Base-by-base conservation (phyloP, 768 basidiomycete genomes). In the Thelephora ganbajun region DNA sequence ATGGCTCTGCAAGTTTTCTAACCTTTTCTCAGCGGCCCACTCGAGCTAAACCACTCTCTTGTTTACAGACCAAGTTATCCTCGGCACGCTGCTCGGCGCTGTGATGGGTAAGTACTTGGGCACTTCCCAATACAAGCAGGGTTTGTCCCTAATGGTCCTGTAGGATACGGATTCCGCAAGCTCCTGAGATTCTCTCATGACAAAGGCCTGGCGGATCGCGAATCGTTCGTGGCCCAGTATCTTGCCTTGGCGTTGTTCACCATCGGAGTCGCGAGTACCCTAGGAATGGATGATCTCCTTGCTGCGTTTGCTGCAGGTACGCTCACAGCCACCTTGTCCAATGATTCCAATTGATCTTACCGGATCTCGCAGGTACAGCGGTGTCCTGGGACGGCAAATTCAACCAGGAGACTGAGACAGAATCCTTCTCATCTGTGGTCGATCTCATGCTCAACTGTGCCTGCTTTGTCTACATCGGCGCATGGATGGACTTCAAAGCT, bases 351-450 rank as follows among this genome's bases (percentile, higher is more conserved):
- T 22, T 9, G 34, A 12, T 48, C 18, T 2, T 11, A 18, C 7
- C 7, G 48, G 34, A 46, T 48, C 33, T 50, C 33, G 60, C 63
- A 80, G 93, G 93, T 2, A 79, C 73, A 46, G 88, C 93, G 1
- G 83, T 97, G 53, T 88, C 88, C 6, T 93, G 88, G 90, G 91
- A 94, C 61, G 86, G 79, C 2, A 71, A 87, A 54, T 86, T 86
- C 66, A 83, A 86, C 55, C 64, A 65, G 16, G 80, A 88, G 50
- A 88, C 77, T 0, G 86, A 93, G 63, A 79, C 84, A 52, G 87
- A 91, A 49, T 69, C 78, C 11, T 97, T 99, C 60, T 83, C 89
- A 1, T 82, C 89, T 20, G 86, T 96, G 36, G 80, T 98, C 52
- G 88, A 97, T 61, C 75, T 96, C 51, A 70, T 96, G 20, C 69